phyloP scores from a whole-genome alignment of 345 rosid genomes.

The Heritiera fomes region DNA sequence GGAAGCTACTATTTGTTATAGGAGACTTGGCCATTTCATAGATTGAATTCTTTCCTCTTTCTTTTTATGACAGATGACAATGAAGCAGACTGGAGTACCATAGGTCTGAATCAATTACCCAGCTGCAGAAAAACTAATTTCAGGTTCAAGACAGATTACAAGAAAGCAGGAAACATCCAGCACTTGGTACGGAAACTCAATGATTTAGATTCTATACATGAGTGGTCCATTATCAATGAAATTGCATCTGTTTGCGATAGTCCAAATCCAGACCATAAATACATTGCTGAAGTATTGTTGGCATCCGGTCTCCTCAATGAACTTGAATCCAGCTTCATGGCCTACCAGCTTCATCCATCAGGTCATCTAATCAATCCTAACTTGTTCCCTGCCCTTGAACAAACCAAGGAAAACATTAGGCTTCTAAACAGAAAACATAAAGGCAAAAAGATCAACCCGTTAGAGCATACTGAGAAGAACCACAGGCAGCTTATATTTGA shows the following conservation, averaged over 20 bases:
- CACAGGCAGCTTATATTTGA: slow-evolving; percentile 74
- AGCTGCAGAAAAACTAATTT: slow-evolving; percentile 35
- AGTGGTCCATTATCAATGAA: slow-evolving; percentile 30
- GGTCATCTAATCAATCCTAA: slow-evolving; percentile 58
- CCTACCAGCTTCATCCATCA: slow-evolving; percentile 50
- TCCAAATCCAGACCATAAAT: slow-evolving; percentile 54
- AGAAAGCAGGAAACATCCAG: slow-evolving; percentile 29
- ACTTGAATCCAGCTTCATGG: slow-evolving; percentile 41
- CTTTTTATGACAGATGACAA: slow-evolving; percentile 48
- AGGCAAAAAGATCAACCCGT: slow-evolving; percentile 31
- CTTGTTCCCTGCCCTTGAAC: slow-evolving; percentile 63
- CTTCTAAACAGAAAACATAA: slow-evolving; percentile 29
- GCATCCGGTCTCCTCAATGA: slow-evolving; percentile 64
- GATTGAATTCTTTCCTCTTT: slow-evolving; percentile 14
- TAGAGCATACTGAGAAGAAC: slow-evolving; percentile 40
- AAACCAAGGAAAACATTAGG: slow-evolving; percentile 41
- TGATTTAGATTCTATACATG: slow-evolving; percentile 19
- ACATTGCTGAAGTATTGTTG: slow-evolving; percentile 56
- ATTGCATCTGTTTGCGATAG: slow-evolving; percentile 22
- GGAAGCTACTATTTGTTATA: background rate
- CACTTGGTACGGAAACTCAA: slow-evolving; percentile 27
- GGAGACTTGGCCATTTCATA: background rate
- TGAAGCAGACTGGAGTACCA: slow-evolving; percentile 48
- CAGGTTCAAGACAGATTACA: slow-evolving; percentile 38
- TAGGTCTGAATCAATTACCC: slow-evolving; percentile 26